Base-by-base conservation (phyloP, 805 yeast genomes). In the Zygotorulaspora chibaensis region DNA sequence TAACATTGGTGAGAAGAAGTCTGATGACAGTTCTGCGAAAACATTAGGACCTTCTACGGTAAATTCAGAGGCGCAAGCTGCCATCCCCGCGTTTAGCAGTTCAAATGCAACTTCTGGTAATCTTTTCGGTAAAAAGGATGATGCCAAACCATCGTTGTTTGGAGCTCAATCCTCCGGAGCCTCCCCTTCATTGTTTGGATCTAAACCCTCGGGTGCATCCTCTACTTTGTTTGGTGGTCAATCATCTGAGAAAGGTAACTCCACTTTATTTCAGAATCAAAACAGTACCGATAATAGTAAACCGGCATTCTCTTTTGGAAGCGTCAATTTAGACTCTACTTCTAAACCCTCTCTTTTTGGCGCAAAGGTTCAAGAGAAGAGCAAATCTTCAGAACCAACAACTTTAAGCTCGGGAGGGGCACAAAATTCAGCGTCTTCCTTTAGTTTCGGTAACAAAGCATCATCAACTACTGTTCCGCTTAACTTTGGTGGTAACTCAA, bases 171-270 rank as follows among this genome's bases (percentile, higher is more conserved):
- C 35, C 2, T 31, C 18, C 11, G 25, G 25, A 35, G 18, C 17
- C n/a, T 36, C 48, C 20, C 30, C 43, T 15, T 23, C 46, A 7
- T 33, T 46, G 25, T 51, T 51, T 41, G 52, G 50, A 15, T 33
- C 26, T 35, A 38, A 29, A 13, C 23, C 39, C 5, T n/a, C 36
- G 4, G 36, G 20, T 5, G 36, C 18, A 13, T 16, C 16, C n/a
- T 13, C 36, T 33, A 31, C 41, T n/a, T 28, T 36, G 28, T 16
- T 37, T 15, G 41, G 31, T 10, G 13, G 37, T 16, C 39, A 38
- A 20, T 10, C 37, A 29, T 34, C 15, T 15, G 31, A 35, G 16
- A 36, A 42, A 16, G 29, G 13, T 9, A 27, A 30, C 23, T 13
- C 36, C 13, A 20, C 38, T 30, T 20, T 36, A 16, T 36, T 36